Percentiles rank a stretch among this genome's conserved stretches.
Conservation (phyloP, 768 basidiomycete species). For the Peribolospora kevripleyi region DNA sequence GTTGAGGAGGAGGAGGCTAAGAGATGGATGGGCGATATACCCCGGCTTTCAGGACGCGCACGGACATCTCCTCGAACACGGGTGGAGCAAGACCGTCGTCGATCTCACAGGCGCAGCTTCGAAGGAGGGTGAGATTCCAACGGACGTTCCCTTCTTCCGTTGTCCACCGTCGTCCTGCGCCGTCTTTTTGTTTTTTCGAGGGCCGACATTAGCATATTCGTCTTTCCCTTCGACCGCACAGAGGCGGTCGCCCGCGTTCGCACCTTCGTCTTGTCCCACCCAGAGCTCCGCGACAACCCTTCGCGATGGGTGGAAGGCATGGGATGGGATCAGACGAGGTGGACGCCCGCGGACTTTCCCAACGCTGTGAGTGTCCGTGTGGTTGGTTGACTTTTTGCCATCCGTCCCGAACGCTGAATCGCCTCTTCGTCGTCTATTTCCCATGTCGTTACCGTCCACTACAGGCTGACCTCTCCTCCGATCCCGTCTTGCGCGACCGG, state of each 20-base stretch:
- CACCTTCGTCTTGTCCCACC: slow-evolving; percentile 32
- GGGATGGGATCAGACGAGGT: slow-evolving; percentile 77
- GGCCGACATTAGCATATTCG: background rate
- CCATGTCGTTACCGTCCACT: no score
- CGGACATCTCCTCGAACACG: slow-evolving; percentile 52
- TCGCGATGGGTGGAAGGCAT: slow-evolving; percentile 54
- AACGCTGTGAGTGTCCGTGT: slow-evolving; percentile 31
- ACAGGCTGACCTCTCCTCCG: slow-evolving; percentile 47
- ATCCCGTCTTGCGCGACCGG: slow-evolving; percentile 39
- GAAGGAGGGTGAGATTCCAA: slow-evolving; percentile 27
- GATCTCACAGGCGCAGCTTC: slow-evolving; percentile 36
- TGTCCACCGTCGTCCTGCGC: no score
- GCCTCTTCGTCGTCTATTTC: background rate
- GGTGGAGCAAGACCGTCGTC: slow-evolving; percentile 37
- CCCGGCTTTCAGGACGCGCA: slow-evolving; percentile 33
- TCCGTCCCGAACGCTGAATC: background rate
- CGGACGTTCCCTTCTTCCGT: background rate
- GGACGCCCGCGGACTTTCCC: slow-evolving; percentile 32
- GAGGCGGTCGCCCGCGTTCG: slow-evolving; percentile 42
- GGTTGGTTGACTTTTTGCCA: background rate
- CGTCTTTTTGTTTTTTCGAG: background rate
- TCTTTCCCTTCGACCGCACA: slow-evolving; percentile 11
- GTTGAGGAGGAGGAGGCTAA: no score
- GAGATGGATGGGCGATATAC: no score
- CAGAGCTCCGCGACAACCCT: slow-evolving; percentile 31